phyloP scores from a whole-genome alignment of 148 eudicot genomes.

The Heliosperma pusillum region DNA sequence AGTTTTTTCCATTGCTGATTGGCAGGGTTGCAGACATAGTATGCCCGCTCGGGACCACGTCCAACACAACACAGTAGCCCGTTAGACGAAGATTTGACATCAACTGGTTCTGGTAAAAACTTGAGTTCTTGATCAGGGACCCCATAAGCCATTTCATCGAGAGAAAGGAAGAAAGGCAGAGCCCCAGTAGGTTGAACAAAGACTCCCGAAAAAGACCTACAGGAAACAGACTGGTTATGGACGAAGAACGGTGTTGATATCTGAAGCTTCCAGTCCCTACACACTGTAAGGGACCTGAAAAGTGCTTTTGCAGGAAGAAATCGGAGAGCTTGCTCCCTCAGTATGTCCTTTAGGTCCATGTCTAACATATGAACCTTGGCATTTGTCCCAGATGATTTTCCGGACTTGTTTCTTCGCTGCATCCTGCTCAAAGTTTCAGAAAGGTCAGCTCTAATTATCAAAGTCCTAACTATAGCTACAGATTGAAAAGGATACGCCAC shows the following conservation, averaged over 20 bases:
- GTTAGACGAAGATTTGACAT: conserved; percentile 44
- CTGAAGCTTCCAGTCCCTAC: conserved; percentile 57
- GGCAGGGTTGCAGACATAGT: conserved; percentile 65
- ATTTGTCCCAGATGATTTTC: not conserved
- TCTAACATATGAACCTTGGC: conserved; percentile 24
- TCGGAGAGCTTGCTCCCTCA: conserved; percentile 48
- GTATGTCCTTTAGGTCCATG: conserved; percentile 56
- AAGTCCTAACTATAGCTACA: not conserved
- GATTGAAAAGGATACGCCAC: not conserved
- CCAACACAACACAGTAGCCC: conserved; percentile 66
- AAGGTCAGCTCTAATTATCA: not conserved
- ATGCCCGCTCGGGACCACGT: conserved; percentile 31
- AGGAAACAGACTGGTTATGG: conserved; percentile 51
- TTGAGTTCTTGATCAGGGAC: conserved; percentile 50
- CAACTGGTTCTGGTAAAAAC: conserved; percentile 49
- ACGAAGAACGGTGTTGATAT: conserved; percentile 52
- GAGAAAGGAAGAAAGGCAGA: conserved; percentile 40
- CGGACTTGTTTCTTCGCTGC: conserved; percentile 2
- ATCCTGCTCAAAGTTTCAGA: conserved; percentile 11
- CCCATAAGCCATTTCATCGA: conserved; percentile 44
- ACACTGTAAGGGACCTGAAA: conserved; percentile 39
- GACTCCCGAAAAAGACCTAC: conserved; percentile 37
- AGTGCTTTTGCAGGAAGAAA: conserved; percentile 69
- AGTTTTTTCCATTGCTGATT: conserved; percentile 48
- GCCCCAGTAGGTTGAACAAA: conserved; percentile 37